Conservation (phyloP, 176 grass and related monocot genomes). For the Phoenix dactylifera region DNA sequence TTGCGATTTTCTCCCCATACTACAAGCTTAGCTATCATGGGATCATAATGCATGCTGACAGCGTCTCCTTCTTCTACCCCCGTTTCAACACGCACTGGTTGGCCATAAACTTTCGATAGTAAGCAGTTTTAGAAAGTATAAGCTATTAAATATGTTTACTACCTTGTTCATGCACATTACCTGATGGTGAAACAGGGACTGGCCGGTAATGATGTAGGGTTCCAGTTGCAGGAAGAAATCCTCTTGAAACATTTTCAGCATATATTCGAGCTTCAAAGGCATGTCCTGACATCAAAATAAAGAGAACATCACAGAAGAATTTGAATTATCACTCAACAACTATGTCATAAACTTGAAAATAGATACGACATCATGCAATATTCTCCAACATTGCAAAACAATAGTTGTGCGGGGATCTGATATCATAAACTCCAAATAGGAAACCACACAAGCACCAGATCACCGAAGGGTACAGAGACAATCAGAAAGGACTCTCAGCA, state of each 20-base stretch:
- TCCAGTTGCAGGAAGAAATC: constrained; percentile 96
- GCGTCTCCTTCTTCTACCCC: constrained; percentile 96
- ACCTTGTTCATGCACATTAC: constrained; percentile 16
- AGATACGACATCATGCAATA: too few species aligned
- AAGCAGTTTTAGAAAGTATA: too few species aligned
- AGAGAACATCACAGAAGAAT: too few species aligned
- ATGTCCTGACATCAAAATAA: constrained; percentile 45
- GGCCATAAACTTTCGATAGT: background rate
- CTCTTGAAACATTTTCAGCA: constrained; percentile 92
- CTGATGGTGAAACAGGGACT: constrained; percentile 42
- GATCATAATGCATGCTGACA: constrained; percentile 98
- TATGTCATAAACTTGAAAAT: too few species aligned
- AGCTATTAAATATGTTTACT: constrained; percentile 16
- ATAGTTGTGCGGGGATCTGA: too few species aligned
- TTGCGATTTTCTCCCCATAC: constrained; percentile 82
- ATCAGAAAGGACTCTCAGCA: too few species aligned
- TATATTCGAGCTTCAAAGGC: constrained; percentile 97
- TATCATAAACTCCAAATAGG: too few species aligned
- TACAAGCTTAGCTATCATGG: constrained; percentile 99
- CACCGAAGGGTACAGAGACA: too few species aligned
- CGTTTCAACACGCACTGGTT: constrained; percentile 91
- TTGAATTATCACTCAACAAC: too few species aligned
- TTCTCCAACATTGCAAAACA: too few species aligned
- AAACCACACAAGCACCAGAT: too few species aligned
- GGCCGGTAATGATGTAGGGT: constrained; percentile 78